phyloP scores from a whole-genome alignment of 768 basidiomycete species.

The Podaxis sp. region DNA sequence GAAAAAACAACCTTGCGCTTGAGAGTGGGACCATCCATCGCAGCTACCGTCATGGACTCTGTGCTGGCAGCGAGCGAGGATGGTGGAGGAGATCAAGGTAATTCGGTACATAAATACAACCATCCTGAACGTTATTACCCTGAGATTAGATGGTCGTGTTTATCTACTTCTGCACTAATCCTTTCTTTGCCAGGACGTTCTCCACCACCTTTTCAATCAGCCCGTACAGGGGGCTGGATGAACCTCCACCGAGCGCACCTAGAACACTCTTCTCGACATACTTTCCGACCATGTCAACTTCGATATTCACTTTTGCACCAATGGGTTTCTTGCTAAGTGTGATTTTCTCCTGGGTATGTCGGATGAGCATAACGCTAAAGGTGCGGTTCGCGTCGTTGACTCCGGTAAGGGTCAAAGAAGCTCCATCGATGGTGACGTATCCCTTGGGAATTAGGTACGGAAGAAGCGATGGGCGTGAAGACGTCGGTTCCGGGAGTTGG shows the following conservation, averaged over 20 bases:
- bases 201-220: slow-evolving; percentile 58
- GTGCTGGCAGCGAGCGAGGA: not conserved
- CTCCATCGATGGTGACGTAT: slow-evolving; percentile 90
- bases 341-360: slow-evolving; percentile 88
- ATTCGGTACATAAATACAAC: not conserved
- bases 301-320: slow-evolving; percentile 88
- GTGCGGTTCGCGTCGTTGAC: slow-evolving; percentile 59
- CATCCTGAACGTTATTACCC: not conserved
- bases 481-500: slow-evolving; percentile 60
- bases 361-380: slow-evolving; percentile 94
- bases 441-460: slow-evolving; percentile 91
- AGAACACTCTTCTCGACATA: slow-evolving; percentile 82
- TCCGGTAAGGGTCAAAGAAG: slow-evolving; percentile 85
- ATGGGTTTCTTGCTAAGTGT: slow-evolving; percentile 69
- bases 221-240: slow-evolving; percentile 35
- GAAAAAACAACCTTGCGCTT: slow-evolving; percentile 10
- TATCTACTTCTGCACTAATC: slow-evolving; percentile 20
- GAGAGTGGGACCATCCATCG: not conserved
- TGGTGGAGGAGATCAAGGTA: not conserved
- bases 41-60: not conserved
- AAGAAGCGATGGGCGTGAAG: slow-evolving; percentile 57
- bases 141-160: slow-evolving; percentile 9
- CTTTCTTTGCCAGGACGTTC: slow-evolving; percentile 45
- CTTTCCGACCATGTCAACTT: slow-evolving; percentile 94
- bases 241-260: slow-evolving; percentile 58